Percentiles rank a stretch among this genome's conserved stretches.
Evolutionary conservation across 768 basidiomycete genomes (phyloP).

Genomic region (Saitozyma sp.): DNA sequence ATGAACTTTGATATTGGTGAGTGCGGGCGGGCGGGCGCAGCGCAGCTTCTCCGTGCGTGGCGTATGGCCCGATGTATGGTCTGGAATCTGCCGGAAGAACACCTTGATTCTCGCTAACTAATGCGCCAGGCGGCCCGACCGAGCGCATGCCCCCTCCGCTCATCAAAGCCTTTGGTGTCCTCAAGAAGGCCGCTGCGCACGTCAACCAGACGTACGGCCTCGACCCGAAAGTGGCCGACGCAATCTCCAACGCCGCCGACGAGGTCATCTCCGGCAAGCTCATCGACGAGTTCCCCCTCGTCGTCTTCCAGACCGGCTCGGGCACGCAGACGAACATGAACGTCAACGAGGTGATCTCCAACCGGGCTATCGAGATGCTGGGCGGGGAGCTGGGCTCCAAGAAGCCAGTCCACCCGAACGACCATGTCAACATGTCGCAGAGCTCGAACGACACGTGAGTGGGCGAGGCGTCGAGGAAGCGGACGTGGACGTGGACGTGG

Average conservation of each 20-base stretch:
- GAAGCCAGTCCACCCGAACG: conserved; percentile 97
- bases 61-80: background rate
- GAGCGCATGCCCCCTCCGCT: conserved; percentile 93
- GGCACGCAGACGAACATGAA: conserved; percentile 99
- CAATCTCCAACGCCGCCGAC: conserved; percentile 90
- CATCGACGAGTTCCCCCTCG: conserved; percentile 92
- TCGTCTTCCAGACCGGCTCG: conserved; percentile 98
- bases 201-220: conserved; percentile 90
- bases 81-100: background rate
- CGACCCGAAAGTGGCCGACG: conserved; percentile 79
- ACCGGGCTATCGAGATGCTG: conserved; percentile 93
- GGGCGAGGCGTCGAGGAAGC: background rate
- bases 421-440: conserved; percentile 99
- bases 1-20: conserved; percentile 96
- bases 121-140: conserved; percentile 62
- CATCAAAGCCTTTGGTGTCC: conserved; percentile 94
- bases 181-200: conserved; percentile 93
- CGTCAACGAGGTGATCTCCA: conserved; percentile 97
- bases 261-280: conserved; percentile 97
- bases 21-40: background rate
- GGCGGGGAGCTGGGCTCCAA: conserved; percentile 95
- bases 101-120: conserved; percentile 4
- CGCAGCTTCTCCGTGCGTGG: background rate
- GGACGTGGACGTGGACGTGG: background rate
- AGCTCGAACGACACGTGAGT: conserved; percentile 96